A percentile compares a stretch with the other conserved stretches of the same genome.
These are phyloP conservation scores for Cicer chorassanicum DNA, from an alignment of 306 rosid genomes.

Conservation along the genomic window DNA sequence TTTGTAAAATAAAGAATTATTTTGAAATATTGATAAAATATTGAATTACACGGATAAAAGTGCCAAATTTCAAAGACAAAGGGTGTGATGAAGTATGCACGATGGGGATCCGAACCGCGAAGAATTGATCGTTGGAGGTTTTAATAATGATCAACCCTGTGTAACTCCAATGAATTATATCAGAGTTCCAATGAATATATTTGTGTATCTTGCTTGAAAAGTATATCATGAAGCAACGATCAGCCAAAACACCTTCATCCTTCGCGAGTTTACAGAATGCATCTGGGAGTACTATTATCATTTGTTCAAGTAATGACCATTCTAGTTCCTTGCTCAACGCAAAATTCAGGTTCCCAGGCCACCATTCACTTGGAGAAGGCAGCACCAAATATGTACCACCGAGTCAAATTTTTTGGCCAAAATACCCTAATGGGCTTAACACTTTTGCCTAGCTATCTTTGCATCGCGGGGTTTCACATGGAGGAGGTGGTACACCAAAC, in stretches of 20 bases:
- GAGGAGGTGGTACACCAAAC: conserved; percentile 89
- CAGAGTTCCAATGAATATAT: conserved; percentile 13
- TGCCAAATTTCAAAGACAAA: not conserved
- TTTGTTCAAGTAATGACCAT: conserved; percentile 19
- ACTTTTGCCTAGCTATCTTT: conserved; percentile 42
- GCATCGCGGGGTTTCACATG: conserved; percentile 80
- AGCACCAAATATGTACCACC: conserved; percentile 20
- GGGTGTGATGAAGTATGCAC: not conserved
- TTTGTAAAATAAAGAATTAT: too few relatives aligned
- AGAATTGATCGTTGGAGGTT: not conserved
- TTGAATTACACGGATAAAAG: too few relatives aligned
- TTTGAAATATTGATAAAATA: too few relatives aligned
- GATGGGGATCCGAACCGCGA: not conserved
- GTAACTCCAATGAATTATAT: not conserved
- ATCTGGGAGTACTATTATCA: not conserved
- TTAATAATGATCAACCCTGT: not conserved
- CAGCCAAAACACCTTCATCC: conserved; percentile 24
- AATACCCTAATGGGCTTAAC: conserved; percentile 8
- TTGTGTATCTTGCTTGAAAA: conserved; percentile 10
- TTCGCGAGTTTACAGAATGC: conserved; percentile 5
- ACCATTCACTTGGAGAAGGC: conserved; percentile 35
- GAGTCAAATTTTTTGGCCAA: conserved; percentile 16
- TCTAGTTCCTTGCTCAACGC: conserved; percentile 22
- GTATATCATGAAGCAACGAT: conserved; percentile 28
- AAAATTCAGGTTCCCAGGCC: conserved; percentile 35